Percentiles rank a stretch among this genome's conserved stretches.
These are phyloP conservation scores for Dentiscutata heterogama DNA, from an alignment of 371 early-diverging fungal genomes.

Conservation along the genomic window DNA sequence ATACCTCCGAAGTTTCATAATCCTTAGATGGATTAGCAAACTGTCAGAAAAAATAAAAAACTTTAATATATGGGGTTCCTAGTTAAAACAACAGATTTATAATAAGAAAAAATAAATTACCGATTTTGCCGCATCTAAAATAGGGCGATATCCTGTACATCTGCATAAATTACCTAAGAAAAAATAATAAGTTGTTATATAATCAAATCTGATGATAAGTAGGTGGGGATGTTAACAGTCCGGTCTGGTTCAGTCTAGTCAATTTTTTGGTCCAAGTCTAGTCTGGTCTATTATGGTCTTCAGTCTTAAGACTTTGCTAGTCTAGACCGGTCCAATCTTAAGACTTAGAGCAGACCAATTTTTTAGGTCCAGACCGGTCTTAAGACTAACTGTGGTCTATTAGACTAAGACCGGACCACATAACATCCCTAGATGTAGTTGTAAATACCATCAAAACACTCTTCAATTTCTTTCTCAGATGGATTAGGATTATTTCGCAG, in stretches of 20 bases:
- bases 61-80: not conserved
- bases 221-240: too few relatives aligned
- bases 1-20: not conserved
- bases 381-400: too few relatives aligned
- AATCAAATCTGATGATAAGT: not conserved
- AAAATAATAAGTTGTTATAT: not conserved
- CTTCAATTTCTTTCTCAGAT: slow-evolving; percentile 76
- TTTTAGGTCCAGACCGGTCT: too few relatives aligned
- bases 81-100: too few relatives aligned
- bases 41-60: not conserved
- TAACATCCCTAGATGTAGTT: too few relatives aligned
- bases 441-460: slow-evolving; percentile 74
- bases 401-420: too few relatives aligned
- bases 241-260: too few relatives aligned
- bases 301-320: too few relatives aligned
- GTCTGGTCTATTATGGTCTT: too few relatives aligned
- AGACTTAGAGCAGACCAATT: too few relatives aligned
- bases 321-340: too few relatives aligned
- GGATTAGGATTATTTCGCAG: slow-evolving; percentile 72
- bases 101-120: slow-evolving; percentile 8
- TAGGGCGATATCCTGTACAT: slow-evolving; percentile 87
- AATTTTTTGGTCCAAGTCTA: too few relatives aligned
- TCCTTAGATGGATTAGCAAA: not conserved
- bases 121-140: slow-evolving; percentile 82
- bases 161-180: slow-evolving; percentile 75